These are phyloP conservation scores for Medicago lupulina DNA, from an alignment of 306 rosid genomes.

Conservation along the genomic window DNA sequence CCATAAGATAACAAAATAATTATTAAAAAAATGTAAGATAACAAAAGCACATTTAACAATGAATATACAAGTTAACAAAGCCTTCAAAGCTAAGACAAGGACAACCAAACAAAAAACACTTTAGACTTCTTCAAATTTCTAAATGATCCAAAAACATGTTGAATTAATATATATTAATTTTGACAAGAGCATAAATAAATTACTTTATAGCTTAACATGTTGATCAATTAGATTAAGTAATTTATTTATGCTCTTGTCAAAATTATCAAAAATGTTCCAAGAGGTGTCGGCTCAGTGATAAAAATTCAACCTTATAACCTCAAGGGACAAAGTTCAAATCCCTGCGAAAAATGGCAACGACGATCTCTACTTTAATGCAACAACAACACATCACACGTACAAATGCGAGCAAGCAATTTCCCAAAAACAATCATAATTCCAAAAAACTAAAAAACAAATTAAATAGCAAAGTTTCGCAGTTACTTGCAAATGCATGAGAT, in stretches of 20 bases:
- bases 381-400: not conserved
- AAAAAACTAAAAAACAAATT: not conserved
- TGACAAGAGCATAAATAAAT: too few species aligned
- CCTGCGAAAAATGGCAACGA: not conserved
- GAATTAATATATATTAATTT: too few species aligned
- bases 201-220: too few species aligned
- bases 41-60: slow-evolving; percentile 35
- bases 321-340: not conserved
- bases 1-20: slow-evolving; percentile 24
- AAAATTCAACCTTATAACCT: not conserved
- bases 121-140: slow-evolving; percentile 10
- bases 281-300: too few species aligned
- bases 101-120: slow-evolving; percentile 29
- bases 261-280: slow-evolving; percentile 12
- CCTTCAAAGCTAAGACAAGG: slow-evolving; percentile 26
- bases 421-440: slow-evolving; percentile 20
- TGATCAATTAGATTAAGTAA: not conserved
- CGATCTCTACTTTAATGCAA: slow-evolving; percentile 41
- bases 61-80: slow-evolving; percentile 37
- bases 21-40: not conserved
- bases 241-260: slow-evolving; percentile 8
- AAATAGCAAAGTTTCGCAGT: slow-evolving; percentile 7
- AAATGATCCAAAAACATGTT: slow-evolving; percentile 15
- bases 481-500: slow-evolving; percentile 39
- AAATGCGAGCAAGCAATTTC: slow-evolving; percentile 16